These are phyloP conservation scores for Alternaria brassicicola DNA, from an alignment of 2,329 filamentous ascomycete genomes.

Conservation along the genomic window DNA sequence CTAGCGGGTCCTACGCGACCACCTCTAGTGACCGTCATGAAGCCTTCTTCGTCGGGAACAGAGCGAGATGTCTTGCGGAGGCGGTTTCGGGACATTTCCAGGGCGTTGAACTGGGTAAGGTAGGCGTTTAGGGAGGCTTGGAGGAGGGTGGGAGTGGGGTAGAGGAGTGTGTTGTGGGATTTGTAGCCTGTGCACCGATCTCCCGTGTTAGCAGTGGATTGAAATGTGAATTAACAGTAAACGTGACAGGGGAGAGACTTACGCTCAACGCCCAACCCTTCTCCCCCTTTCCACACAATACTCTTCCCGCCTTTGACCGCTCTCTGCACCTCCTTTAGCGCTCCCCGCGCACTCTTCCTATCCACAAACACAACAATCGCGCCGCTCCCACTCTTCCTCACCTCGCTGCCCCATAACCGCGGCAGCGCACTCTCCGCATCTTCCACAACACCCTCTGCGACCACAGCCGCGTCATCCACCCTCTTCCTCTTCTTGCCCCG, in stretches of 20 bases:
- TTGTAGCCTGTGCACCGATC: conserved; percentile 59
- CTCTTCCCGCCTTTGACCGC: conserved; percentile 62
- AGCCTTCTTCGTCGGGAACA: conserved; percentile 92
- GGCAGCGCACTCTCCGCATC: conserved; percentile 70
- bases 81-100: conserved; percentile 69
- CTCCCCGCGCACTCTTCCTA: conserved; percentile 74
- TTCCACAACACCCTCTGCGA: conserved; percentile 53
- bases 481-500: conserved; percentile 63
- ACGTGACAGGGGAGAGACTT: conserved; percentile 48
- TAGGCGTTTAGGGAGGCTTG: conserved; percentile 80
- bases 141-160: conserved; percentile 70
- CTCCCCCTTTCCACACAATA: conserved; percentile 69
- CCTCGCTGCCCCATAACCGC: conserved; percentile 71
- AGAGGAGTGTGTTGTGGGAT: conserved; percentile 72
- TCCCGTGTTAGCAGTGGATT: no score
- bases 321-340: conserved; percentile 75
- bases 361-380: conserved; percentile 87
- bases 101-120: conserved; percentile 76
- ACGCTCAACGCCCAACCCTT: conserved; percentile 57
- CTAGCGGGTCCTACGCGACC: conserved; percentile 73
- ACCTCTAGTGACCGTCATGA: conserved; percentile 86
- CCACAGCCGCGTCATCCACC: conserved; percentile 38
- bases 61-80: conserved; percentile 69
- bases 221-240: no score
- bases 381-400: conserved; percentile 76